Base-by-base conservation (phyloP, 768 basidiomycete genomes). In the Infundibulicybe gibba region DNA sequence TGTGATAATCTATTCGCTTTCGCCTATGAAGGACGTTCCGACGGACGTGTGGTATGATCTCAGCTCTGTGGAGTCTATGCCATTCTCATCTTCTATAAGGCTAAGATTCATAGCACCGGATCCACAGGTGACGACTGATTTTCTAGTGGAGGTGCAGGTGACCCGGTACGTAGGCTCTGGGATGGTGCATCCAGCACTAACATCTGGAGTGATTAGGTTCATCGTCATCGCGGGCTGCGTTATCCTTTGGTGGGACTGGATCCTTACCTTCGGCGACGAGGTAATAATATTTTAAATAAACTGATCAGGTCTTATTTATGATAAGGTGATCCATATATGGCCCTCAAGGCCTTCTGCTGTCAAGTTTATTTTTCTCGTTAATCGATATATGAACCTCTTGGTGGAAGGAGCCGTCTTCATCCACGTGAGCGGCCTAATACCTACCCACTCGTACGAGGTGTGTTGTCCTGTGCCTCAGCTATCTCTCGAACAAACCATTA, bases 311-410 rank as follows among this genome's bases (percentile, higher is more conserved):
- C 20, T 19, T 20, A 20, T 13, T 15, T 17, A 12, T 31, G 4
- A 19, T 33, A 11, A 56, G 57, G 45, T 54, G 8, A 50, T 37
- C 20, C 43, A 43, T 37, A 51, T 59, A 17, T 59, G 55, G 55
- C 58, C 58, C 1, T 42, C 58, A 14, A 56, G 49, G 32, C 45
- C 46, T 45, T 53, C 58, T 11, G 15, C 42, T 19, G 52, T 47
- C 16, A 59, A 59, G 48, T 38, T 52, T 13, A 52, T 54, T 15
- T 59, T 54, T 35, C 52, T 59, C 19, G 32, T 43, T 14, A 59
- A 51, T 45, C 58, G 58, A n/a, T 57, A 57, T 41, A 12, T 51
- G 34, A 59, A 59, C 32, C 43, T 59, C 12, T 31, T 35, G n/a
- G 46, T 52, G 2, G 54, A 56, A 44, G 31, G 35, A 49, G 19